Evolutionary conservation across 495 filamentous ascomycete genomes (phyloP), one percentile per base, ranked within the genome.

Genomic region (Neurospora tetraspora): DNA sequence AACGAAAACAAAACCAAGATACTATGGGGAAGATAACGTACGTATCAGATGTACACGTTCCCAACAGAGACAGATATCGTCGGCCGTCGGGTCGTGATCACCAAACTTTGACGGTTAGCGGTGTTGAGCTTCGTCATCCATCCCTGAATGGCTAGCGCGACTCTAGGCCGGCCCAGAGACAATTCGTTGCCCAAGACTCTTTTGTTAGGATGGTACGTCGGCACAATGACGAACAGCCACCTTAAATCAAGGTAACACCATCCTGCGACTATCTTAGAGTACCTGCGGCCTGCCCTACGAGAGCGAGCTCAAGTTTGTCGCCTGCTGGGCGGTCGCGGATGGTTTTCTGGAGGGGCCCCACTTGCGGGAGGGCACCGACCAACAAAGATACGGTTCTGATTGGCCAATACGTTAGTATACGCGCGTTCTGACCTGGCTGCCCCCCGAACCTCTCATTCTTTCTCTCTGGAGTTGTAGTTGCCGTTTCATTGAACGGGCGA

Each of bases 81-180:
- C 27, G 27, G 53, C 27, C 14, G 53, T 65, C 53, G 53, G 53
- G 53, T 65, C 27, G 53, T 65, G 53, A 31, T 65, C 53, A 65
- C 53, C 53, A 34, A 65, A 65, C 53, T 65, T 65, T 65, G 53
- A 59, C 47, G 47, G 20, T 34, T 65, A 65, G 53, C 53, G 53
- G 53, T 65, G 53, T 34, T 65, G 53, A 65, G 53, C 53, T 65
- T 65, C 53, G 53, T 65, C 53, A 65, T 65, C 53, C 53, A 34
- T 65, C 53, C 53, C 12, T 65, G 53, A 34, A 65, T 65, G 53
- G 53, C 53, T 65, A 65, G 53, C 53, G 53, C 27, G 14, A 65
- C 27, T 65, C 53, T 18, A 65, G 53, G 23, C 53, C 23, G 23
- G 23, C 34, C 53, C 53, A 65, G 23, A 65, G 14, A 65, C 53